Base-by-base conservation (phyloP, 257 asterid species). In the Nicotiana attenuata region DNA sequence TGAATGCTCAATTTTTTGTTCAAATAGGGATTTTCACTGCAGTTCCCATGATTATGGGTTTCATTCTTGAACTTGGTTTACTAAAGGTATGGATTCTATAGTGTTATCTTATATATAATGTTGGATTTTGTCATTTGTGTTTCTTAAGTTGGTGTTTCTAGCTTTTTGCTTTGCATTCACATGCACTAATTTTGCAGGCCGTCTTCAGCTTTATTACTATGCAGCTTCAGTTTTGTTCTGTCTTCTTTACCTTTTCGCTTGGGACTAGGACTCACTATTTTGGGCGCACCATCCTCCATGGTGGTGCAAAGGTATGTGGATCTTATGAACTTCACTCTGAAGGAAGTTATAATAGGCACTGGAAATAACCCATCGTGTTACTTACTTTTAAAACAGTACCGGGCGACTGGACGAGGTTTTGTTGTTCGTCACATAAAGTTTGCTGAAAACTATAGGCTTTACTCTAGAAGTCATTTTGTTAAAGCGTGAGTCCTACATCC, bases 401-500 rank as follows among this genome's bases (percentile, higher is more conserved):
- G 98, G 77, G 98, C 99, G 79, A 96, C 99, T 82, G 99, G 98
- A 69, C 87, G 99, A 90, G 99, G 99, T 73, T 96, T 96, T 83
- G 99, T 94, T 82, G 99, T 96, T 81, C 96, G 90, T 53, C 99
- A 96, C 84, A 94, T 94, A 86, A 96, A 94, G 90, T 96, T 94
- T 87, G 98, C 99, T 0, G 99, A 96, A 59, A 96, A 96, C 85
- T 96, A 96, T 79, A 91, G 98, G 82, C 97, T 96, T 68, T 96
- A 92, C 85, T 94, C 99, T 2, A 91, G 98, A 90, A 96, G 99
- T 88, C 99, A 96, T 88, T 96, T 96, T 88, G 97, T 94, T 63
- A 96, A 94, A 83, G 99, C 98, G 99, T 96, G 64, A 66, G 87
- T 80, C 33, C 26, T 82, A 19, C 53, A 17, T 73, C 1, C 82